These are phyloP conservation scores for Fusarium dlaminii DNA, from an alignment of 2,329 filamentous ascomycete genomes.

Conservation along the genomic window DNA sequence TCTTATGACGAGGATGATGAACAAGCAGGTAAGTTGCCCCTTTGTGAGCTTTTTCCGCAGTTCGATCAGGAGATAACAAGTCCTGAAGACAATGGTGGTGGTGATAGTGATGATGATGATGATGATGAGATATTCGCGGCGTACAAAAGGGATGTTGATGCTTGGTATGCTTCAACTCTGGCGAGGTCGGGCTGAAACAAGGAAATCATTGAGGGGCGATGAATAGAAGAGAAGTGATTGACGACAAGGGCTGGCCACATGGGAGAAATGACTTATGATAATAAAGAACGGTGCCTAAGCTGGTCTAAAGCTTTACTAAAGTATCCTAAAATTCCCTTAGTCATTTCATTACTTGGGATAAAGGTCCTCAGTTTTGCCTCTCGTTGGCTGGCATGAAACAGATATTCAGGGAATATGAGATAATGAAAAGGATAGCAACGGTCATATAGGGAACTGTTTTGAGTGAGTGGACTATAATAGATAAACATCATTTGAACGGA, in stretches of 20 bases:
- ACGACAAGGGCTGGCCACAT: background rate
- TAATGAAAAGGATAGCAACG: background rate
- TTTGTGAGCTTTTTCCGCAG: conserved; percentile 17
- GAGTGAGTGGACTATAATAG: background rate
- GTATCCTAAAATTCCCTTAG: background rate
- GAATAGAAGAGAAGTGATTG: background rate
- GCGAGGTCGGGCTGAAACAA: background rate
- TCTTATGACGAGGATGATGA: background rate
- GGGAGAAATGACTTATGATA: too few species aligned
- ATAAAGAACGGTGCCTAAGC: background rate
- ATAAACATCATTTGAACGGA: background rate
- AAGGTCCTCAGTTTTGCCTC: background rate
- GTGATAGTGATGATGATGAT: background rate
- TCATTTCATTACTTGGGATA: background rate
- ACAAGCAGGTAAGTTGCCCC: background rate
- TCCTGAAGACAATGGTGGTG: background rate
- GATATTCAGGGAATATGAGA: background rate
- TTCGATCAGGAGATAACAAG: background rate
- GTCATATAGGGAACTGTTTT: background rate
- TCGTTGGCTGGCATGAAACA: background rate
- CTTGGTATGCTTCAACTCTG: background rate
- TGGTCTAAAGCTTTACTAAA: background rate
- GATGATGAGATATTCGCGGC: conserved; percentile 8
- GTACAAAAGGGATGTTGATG: conserved; percentile 5
- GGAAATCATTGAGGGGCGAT: background rate